Evolutionary conservation across 1,139 yeast species (phyloP), one percentile per base, ranked within the genome.

Genomic region (Suhomyces coccinellae): DNA sequence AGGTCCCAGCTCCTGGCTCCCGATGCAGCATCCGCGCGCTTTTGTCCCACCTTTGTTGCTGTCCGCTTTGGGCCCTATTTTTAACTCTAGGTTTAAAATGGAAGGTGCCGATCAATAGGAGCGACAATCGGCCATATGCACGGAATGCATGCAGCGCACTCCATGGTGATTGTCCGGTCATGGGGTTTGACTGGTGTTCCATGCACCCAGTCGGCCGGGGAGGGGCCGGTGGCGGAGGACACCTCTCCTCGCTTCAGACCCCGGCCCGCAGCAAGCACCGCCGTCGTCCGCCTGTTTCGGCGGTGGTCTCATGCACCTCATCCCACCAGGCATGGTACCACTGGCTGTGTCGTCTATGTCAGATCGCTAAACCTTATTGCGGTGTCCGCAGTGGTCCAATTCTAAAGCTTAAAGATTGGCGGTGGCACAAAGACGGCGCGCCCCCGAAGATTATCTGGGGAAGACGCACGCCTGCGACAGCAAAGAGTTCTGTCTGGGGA

Each of bases 321-420:
- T 26, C 29, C 9, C 29, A 17, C 27, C 36, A 33, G 36, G 11
- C 27, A 33, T 33, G 36, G 36, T 17, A 17, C 36, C 36, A 33
- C 24, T 33, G 36, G 11, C 36, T n/a, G 22, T 9, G 13, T 33
- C 26, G 39, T 32, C 34, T 9, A 37, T 37, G 40, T 22, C 38
- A 36, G 38, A 36, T 36, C 38, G 38, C 38, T 36, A 36, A 36
- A 36, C 38, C 38, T 36, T 27, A 36, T 24, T 14, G 12, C 15
- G 6, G 20, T 6, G 22, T n/a, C 30, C 4, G 32, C 6, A 10
- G 24, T 34, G 36, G 29, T 27, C 29, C 29, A 34, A 22, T n/a
- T 27, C 29, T 34, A 14, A 22, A 13, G 29, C 28, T 26, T 3
- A 10, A 26, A 11, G 12, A 12, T 26, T 12, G 29, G 29, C 11